Base-by-base conservation (phyloP, 1,284 basidiomycete genomes). In the Pseudozyma tsukubaensis region DNA sequence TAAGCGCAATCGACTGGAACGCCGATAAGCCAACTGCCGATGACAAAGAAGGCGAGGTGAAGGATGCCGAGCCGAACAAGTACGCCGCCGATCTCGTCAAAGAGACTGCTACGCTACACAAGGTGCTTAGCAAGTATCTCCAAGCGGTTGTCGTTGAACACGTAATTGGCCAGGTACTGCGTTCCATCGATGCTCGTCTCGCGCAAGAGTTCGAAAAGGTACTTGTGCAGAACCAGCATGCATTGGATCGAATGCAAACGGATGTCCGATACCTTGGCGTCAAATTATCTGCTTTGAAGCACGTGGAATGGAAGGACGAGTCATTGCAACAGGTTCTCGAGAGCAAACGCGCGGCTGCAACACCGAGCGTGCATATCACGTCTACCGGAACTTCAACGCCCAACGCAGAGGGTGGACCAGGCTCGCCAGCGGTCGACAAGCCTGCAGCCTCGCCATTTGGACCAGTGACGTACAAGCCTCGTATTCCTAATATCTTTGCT, bases 101-200 rank as follows among this genome's bases (percentile, higher is more conserved):
- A 86, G 96, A 99, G 86, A 96, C 95, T 4, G 91, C 93, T 58
- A 97, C 94, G 29, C 88, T 99, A 52, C 94, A 99, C 87, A 98
- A 96, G 85, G 95, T 99, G 44, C 88, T 99, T 51, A 93, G 92
- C 55, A 92, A 95, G 64, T 99, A 97, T 85, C 87, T 99, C 7
- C 76, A 79, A 29, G 36, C 70, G 10, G 55, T 61, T 18, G 70
- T 78, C 4, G 78, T 81, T 1, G 75, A 81, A 48, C 59, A 62
- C 11, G 76, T 83, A 21, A 77, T 80, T 24, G 62, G 74, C 5
- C 77, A 79, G 47, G 83, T 84, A 42, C 64, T 76, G 10, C 29
- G 54, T 10, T 59, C 78, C 2, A 82, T 83, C 44, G 79, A 81
- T 40, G 48, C 59, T 24, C 76, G 82, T 34, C 34, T 83, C 13